phyloP scores from a whole-genome alignment of 192 early-diverging fungal species.

The Haplosporangium gracile region DNA sequence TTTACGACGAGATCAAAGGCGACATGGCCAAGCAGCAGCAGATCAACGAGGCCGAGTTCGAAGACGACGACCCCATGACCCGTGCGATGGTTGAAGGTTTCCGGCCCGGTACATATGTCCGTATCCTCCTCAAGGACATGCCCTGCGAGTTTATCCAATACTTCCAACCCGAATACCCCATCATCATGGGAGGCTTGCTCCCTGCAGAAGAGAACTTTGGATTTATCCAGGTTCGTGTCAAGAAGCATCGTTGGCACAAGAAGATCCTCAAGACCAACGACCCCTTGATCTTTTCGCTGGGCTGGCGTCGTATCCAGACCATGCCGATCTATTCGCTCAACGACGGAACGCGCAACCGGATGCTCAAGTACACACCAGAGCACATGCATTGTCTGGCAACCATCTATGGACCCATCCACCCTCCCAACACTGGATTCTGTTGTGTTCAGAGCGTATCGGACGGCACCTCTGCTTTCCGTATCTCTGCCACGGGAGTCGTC shows the following conservation, averaged over 20 bases:
- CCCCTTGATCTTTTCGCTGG: conserved; percentile 96
- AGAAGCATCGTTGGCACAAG: conserved; percentile 97
- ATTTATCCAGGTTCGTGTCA: conserved; percentile 96
- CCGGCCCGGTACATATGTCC: conserved; percentile 94
- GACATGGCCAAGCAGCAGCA: conserved; percentile 87
- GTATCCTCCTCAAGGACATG: conserved; percentile 90
- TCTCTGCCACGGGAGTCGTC: conserved; percentile 96
- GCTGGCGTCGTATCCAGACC: conserved; percentile 98
- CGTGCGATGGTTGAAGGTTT: conserved; percentile 92
- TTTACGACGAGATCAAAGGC: conserved; percentile 92
- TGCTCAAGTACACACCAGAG: conserved; percentile 99
- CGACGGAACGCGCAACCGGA: conserved; percentile 93
- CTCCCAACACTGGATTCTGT: conserved; percentile 98
- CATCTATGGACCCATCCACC: conserved; percentile 93
- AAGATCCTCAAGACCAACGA: conserved; percentile 98
- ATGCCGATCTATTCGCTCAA: conserved; percentile 95
- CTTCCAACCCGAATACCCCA: conserved; percentile 92
- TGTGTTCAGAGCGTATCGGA: conserved; percentile 84
- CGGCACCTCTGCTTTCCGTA: conserved; percentile 80
- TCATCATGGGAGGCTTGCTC: conserved; percentile 92
- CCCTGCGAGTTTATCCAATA: conserved; percentile 95
- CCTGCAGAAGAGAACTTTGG: conserved; percentile 93
- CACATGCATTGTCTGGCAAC: conserved; percentile 99
- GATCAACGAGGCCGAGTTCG: conserved; percentile 91
- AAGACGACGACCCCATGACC: conserved; percentile 77